phyloP scores from a whole-genome alignment of 2,329 filamentous ascomycete species.

The Cytospora schulzeri region DNA sequence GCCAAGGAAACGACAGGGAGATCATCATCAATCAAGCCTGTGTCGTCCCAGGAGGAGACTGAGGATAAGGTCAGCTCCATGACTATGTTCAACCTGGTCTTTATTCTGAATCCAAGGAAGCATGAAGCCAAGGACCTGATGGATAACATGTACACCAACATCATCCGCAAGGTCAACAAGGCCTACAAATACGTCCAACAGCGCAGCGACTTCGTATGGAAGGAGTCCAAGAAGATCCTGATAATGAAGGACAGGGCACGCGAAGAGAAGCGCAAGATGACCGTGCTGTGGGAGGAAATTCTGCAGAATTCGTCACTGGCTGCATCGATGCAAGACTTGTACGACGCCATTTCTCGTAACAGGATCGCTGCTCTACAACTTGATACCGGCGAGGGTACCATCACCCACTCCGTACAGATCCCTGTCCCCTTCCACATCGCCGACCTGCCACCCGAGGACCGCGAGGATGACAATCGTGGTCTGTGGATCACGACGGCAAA shows the following conservation, averaged over 20 bases:
- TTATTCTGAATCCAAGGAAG: constrained; percentile 79
- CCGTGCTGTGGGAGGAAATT: constrained; percentile 69
- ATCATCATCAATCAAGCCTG: constrained; percentile 39
- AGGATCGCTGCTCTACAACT: constrained; percentile 84
- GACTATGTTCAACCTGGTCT: constrained; percentile 98
- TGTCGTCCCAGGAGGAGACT: constrained; percentile 45
- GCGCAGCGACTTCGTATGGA: constrained; percentile 86
- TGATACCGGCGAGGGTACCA: constrained; percentile 59
- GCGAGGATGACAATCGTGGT: constrained; percentile 70
- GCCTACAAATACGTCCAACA: constrained; percentile 92
- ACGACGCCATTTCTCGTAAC: constrained; percentile 77
- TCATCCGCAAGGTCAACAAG: constrained; percentile 90
- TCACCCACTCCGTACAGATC: constrained; percentile 66
- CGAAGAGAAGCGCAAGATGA: constrained; percentile 67
- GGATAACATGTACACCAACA: constrained; percentile 79
- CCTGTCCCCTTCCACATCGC: constrained; percentile 69
- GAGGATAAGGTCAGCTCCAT: constrained; percentile 71
- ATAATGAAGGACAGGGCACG: constrained; percentile 79
- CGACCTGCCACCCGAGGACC: constrained; percentile 66
- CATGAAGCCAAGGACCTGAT: constrained; percentile 75
- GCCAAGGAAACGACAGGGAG: constrained; percentile 35
- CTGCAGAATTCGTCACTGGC: constrained; percentile 76
- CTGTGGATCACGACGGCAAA: constrained; percentile 89
- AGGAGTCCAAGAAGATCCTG: constrained; percentile 82
- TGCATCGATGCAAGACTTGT: constrained; percentile 79